Evolutionary conservation across 192 early-diverging fungal species (phyloP), one percentile per base, ranked within the genome.

Genomic region (Lobosporangium transversale): DNA sequence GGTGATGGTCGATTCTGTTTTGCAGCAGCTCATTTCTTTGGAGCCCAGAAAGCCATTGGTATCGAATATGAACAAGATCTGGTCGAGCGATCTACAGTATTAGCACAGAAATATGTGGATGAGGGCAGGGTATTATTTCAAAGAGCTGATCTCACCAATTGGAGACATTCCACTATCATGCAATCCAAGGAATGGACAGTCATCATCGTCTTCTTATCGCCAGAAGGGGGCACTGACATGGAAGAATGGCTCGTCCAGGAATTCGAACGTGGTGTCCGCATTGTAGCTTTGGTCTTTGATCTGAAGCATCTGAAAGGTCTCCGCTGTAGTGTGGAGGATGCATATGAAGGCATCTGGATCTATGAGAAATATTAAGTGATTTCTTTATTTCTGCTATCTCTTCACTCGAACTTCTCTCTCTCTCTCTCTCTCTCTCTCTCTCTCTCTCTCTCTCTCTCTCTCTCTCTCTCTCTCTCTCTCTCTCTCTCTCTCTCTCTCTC

Each of bases 1-100:
- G 87, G 87, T 18, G 87, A 89, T 62, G 87, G 87, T 8, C 70
- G 87, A 14, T 81, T 89, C 32, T 85, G 86, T 17, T 78, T 68
- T 29, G 83, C 84, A 23, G 86, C 87, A 1, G 81, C 80, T 4
- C 18, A 57, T 15, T 73, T 83, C 18, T 86, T 81, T 44, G 56
- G 73, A 36, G 80, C 59, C 11, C 40, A 65, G 15, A 58, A 61
- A 44, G 87, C 86, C 10, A 32, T 81, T 11, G 87, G 87, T 0
- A 80, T 89, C 14, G 87, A 89, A 45, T 85, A 75, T 14, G 87
- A 89, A 31, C 53, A 75, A 3, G 55, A 73, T 32, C 66, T 86
- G 31, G 69, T 86, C n/a, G 73, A 78, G 15, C 44, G 71, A 30
- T 86, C 84, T 31, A 65, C 67, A 15, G 44, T 60, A 11, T 30